phyloP scores from a whole-genome alignment of 345 rosid genomes.

The Gossypium thurberi region DNA sequence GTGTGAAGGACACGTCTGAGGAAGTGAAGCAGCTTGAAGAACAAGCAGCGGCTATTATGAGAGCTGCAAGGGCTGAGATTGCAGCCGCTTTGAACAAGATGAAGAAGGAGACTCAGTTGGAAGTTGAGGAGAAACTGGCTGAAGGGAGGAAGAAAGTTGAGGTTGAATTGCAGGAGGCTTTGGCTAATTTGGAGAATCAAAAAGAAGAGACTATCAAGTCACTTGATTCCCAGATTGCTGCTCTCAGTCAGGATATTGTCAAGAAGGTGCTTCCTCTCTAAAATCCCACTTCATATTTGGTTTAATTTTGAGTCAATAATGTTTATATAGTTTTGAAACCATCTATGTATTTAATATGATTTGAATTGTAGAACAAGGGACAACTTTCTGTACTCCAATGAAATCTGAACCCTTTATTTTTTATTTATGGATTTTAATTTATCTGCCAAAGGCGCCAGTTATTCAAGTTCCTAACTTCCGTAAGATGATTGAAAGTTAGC shows the following conservation, averaged over 20 bases:
- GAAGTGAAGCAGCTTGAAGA: conserved; percentile 91
- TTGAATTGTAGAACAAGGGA: neutral
- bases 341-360: neutral
- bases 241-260: conserved; percentile 74
- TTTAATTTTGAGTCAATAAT: neutral
- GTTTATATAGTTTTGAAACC: neutral
- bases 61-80: conserved; percentile 87
- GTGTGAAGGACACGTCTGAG: conserved; percentile 68
- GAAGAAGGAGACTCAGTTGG: conserved; percentile 88
- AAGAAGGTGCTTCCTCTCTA: conserved; percentile 78
- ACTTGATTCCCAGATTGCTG: conserved; percentile 76
- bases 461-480: too few species aligned
- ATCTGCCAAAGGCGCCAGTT: too few species aligned
- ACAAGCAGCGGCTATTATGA: conserved; percentile 68
- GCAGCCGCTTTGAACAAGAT: conserved; percentile 78
- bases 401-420: neutral
- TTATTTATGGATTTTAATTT: neutral
- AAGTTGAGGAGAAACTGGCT: conserved; percentile 52
- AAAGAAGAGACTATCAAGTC: conserved; percentile 73
- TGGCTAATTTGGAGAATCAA: conserved; percentile 67
- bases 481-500: too few species aligned
- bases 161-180: conserved; percentile 70
- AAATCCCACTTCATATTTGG: conserved; percentile 15
- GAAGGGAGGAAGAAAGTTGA: conserved; percentile 79
- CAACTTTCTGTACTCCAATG: neutral